Conservation (phyloP, 257 asterid species). For the Nicotiana tabacum region DNA sequence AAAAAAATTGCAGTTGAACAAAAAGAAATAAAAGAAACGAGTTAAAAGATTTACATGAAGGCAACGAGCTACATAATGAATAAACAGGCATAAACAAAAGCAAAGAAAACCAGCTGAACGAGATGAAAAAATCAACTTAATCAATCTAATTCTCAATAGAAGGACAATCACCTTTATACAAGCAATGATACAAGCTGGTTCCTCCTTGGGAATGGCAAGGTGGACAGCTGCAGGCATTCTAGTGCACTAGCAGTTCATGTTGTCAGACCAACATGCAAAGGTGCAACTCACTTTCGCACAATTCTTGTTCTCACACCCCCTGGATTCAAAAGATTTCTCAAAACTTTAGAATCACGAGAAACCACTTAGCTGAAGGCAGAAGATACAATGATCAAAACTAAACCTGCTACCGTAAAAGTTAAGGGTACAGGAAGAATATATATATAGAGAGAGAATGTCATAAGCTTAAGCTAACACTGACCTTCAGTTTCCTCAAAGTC, state of each 20-base stretch:
- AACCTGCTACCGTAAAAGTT: background rate
- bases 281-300: constrained; percentile 34
- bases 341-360: background rate
- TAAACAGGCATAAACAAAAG: background rate
- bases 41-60: background rate
- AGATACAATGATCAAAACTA: background rate
- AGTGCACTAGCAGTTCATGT: background rate
- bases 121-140: background rate
- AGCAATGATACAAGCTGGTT: background rate
- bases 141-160: background rate
- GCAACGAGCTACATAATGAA: background rate
- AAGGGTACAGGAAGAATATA: background rate
- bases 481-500: constrained; percentile 80
- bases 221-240: background rate
- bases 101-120: background rate
- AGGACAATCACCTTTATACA: background rate
- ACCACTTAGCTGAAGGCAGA: background rate
- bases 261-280: background rate
- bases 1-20: background rate
- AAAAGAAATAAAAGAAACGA: background rate
- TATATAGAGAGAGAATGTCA: background rate
- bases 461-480: constrained; percentile 16
- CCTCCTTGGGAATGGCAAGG: background rate
- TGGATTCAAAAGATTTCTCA: constrained; percentile 11
- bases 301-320: constrained; percentile 80